Percentiles rank a stretch among this genome's conserved stretches.
Evolutionary conservation across 495 filamentous ascomycete species (phyloP).

Genomic region (Trichoderma orchidacearum): DNA sequence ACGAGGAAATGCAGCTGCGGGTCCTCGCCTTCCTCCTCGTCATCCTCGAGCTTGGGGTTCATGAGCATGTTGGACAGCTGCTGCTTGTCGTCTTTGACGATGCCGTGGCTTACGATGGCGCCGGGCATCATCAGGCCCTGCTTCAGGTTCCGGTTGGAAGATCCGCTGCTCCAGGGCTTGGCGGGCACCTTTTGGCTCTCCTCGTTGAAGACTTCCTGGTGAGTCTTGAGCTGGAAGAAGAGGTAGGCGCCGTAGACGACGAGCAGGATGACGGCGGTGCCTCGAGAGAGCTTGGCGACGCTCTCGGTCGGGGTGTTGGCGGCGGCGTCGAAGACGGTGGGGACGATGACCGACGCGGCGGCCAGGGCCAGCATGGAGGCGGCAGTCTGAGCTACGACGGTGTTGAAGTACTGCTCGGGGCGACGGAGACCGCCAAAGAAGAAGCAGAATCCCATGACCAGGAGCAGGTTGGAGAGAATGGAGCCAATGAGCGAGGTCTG

Average conservation of each 20-base stretch:
- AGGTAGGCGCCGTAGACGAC: conserved; percentile 67
- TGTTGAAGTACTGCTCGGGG: conserved; percentile 79
- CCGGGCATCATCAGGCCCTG: conserved; percentile 23
- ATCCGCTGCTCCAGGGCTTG: conserved; percentile 43
- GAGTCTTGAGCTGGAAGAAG: conserved; percentile 71
- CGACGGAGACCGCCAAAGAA: conserved; percentile 75
- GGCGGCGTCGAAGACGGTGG: conserved; percentile 61
- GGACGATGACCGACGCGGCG: conserved; percentile 71
- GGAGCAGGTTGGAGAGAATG: conserved; percentile 81
- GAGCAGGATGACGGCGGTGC: conserved; percentile 60
- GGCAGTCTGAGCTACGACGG: conserved; percentile 85
- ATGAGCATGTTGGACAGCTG: conserved; percentile 24
- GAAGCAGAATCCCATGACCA: conserved; percentile 91
- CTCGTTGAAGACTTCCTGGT: conserved; percentile 58
- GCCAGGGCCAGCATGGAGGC: conserved; percentile 69
- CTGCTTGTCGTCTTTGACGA: conserved; percentile 27
- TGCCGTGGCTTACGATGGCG: conserved; percentile 22
- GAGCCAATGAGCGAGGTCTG: conserved; percentile 85
- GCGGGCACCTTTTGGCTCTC: conserved; percentile 52
- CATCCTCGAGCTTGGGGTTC: conserved; percentile 21
- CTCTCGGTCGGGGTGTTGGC: conserved; percentile 15
- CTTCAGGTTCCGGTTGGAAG: conserved; percentile 40
- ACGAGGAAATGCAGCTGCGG: conserved; percentile 57
- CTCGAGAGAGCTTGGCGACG: conserved; percentile 50
- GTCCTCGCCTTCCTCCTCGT: conserved; percentile 49